These are phyloP conservation scores for Tricholoma hemisulphureum DNA, from an alignment of 768 basidiomycete species.

Conservation along the genomic window DNA sequence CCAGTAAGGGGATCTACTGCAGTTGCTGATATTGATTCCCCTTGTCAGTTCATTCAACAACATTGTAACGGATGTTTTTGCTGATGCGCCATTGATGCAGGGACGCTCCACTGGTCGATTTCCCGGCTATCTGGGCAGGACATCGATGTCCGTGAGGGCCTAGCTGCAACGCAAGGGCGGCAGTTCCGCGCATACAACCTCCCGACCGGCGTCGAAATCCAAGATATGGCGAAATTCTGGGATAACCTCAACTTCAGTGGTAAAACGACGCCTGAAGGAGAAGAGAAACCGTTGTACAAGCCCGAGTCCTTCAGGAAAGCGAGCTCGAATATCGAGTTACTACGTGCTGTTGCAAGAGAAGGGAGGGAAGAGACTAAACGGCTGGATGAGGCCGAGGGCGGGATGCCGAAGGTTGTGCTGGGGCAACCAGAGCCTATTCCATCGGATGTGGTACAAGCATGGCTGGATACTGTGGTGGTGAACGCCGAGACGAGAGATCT, in stretches of 20 bases:
- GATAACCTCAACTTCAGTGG: slow-evolving; percentile 42
- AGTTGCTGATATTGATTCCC: slow-evolving; percentile 22
- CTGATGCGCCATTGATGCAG: slow-evolving; percentile 32
- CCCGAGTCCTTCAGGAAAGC: slow-evolving; percentile 37
- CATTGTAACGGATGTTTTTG: neutral
- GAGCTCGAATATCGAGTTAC: slow-evolving; percentile 30
- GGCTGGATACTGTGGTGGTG: neutral
- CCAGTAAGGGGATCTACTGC: slow-evolving; percentile 37
- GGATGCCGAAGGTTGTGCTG: slow-evolving; percentile 46
- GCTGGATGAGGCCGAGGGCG: slow-evolving; percentile 36
- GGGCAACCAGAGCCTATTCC: no score
- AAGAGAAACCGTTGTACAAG: slow-evolving; percentile 28
- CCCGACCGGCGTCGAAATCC: slow-evolving; percentile 46
- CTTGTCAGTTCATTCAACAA: slow-evolving; percentile 26
- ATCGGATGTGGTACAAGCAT: slow-evolving; percentile 16
- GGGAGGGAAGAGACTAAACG: slow-evolving; percentile 43
- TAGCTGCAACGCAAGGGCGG: slow-evolving; percentile 36
- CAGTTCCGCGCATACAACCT: slow-evolving; percentile 47
- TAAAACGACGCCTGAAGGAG: slow-evolving; percentile 13
- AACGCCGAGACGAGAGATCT: neutral
- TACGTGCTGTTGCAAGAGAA: slow-evolving; percentile 47
- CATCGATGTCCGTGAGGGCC: slow-evolving; percentile 34
- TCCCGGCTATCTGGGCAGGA: slow-evolving; percentile 33
- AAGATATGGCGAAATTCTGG: slow-evolving; percentile 48
- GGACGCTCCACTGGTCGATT: slow-evolving; percentile 62